phyloP scores from a whole-genome alignment of 306 rosid genomes.

The Rosa persica region DNA sequence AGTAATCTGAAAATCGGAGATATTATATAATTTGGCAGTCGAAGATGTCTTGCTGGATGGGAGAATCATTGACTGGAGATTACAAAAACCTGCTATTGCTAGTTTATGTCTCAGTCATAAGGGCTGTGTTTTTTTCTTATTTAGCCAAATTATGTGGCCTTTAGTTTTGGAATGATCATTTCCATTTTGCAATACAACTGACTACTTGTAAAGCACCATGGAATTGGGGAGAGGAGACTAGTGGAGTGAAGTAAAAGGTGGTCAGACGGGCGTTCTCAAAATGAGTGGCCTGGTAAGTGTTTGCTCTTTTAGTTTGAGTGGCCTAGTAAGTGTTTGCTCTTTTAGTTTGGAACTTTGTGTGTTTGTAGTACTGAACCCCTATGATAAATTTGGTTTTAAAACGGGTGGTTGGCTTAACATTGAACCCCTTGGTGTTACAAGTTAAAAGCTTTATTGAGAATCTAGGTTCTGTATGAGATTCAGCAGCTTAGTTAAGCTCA shows the following conservation, averaged over 20 bases:
- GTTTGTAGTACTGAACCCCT: too few relatives aligned
- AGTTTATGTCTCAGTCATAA: not conserved
- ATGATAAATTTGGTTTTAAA: not conserved
- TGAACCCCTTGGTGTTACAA: too few relatives aligned
- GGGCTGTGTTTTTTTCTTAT: not conserved
- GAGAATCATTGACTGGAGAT: not conserved
- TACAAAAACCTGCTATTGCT: not conserved
- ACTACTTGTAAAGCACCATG: not conserved
- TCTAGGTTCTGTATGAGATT: too few relatives aligned
- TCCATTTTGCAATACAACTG: not conserved
- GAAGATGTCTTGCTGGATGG: not conserved
- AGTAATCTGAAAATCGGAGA: not conserved
- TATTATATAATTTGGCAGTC: not conserved
- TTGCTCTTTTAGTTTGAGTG: not conserved
- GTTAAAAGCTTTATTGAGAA: too few relatives aligned
- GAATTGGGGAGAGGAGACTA: not conserved
- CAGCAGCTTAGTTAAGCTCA: too few relatives aligned
- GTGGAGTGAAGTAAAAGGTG: not conserved
- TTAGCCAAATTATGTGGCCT: not conserved
- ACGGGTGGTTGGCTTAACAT: not conserved
- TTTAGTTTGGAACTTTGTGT: not conserved
- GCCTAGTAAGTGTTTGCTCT: not conserved
- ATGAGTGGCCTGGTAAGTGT: too few relatives aligned
- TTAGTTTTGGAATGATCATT: not conserved
- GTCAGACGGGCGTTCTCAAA: too few relatives aligned